Evolutionary conservation across 768 basidiomycete species (phyloP), one percentile per base, ranked within the genome.

Genomic region (Phylloporus scabripes): DNA sequence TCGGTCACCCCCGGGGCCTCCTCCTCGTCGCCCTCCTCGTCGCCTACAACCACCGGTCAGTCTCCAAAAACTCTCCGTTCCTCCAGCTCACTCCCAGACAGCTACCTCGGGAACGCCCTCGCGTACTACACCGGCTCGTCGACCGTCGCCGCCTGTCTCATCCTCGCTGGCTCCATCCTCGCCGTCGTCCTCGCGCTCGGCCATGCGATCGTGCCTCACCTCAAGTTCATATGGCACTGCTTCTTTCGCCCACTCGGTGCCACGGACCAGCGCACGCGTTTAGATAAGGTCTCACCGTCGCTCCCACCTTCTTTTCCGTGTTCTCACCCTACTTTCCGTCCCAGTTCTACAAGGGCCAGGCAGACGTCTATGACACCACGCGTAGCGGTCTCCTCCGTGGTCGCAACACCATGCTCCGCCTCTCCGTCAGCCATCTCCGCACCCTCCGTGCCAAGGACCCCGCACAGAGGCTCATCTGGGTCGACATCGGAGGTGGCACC

Each of bases 401-500:
- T 0, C 71, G 87, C 18, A 76, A 82, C 56, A 86, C 85, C 14
- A 84, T 89, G 82, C 72, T 87, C 11, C 74, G 72, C 46, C 71
- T 88, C n/a, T 76, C 78, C 4, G 81, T 83, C 0, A 75, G 76
- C 29, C 85, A 87, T 55, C 67, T 88, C 7, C 71, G 71, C 28
- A 66, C 74, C 2, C 70, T 84, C 40, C 71, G 71, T 5, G 63
- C 61, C 31, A 60, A 59, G 21, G 55, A 71, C 6, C 71, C 74
- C 0, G 63, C 68, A 0, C 75, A 76, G 59, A 72, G 72, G 12
- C 74, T 85, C 15, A 74, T 89, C 12, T 89, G 87, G 87, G 74
- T 89, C 15, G 87, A 89, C 60, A 80, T 89, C 48, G 85, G 86
- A 14, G 87, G 86, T 28, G 87, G 85, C 23, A 87, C 86, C 11